A percentile compares a stretch with the other conserved stretches of the same genome.
Evolutionary conservation across 2,329 filamentous ascomycete species (phyloP).

Genomic region (Clarireedia hainanense): DNA sequence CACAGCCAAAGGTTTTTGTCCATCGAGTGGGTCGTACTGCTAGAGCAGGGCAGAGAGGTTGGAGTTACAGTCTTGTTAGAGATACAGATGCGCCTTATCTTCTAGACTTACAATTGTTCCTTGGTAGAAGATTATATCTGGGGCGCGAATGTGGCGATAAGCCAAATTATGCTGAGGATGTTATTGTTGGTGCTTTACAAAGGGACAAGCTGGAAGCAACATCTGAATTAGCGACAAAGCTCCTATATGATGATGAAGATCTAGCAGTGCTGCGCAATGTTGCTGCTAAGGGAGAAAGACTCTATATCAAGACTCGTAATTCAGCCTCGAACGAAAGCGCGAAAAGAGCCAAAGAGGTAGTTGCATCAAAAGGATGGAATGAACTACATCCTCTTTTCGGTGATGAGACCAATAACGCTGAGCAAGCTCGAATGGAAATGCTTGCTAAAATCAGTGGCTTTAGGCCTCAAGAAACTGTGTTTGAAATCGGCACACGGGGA

Average conservation of each 20-base stretch:
- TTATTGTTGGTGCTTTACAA: slow-evolving; percentile 71
- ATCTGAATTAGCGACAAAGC: slow-evolving; percentile 76
- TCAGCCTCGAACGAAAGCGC: slow-evolving; percentile 86
- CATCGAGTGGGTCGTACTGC: slow-evolving; percentile 95
- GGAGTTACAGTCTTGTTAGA: slow-evolving; percentile 88
- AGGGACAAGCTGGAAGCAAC: slow-evolving; percentile 66
- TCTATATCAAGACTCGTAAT: slow-evolving; percentile 85
- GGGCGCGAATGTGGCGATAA: slow-evolving; percentile 54
- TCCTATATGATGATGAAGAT: slow-evolving; percentile 68
- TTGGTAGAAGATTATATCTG: slow-evolving; percentile 74
- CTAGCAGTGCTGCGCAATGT: slow-evolving; percentile 64
- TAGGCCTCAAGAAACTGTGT: slow-evolving; percentile 89
- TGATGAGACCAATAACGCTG: slow-evolving; percentile 54
- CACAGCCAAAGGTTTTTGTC: slow-evolving; percentile 93
- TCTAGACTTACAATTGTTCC: slow-evolving; percentile 86
- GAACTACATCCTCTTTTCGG: slow-evolving; percentile 77
- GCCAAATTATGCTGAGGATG: slow-evolving; percentile 70
- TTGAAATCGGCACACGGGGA: slow-evolving; percentile 75
- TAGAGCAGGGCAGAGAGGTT: slow-evolving; percentile 83
- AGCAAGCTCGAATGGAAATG: slow-evolving; percentile 75
- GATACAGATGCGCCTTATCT: slow-evolving; percentile 87
- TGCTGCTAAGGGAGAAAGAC: slow-evolving; percentile 79
- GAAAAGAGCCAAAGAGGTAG: slow-evolving; percentile 73
- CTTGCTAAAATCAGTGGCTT: slow-evolving; percentile 82
- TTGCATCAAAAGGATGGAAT: slow-evolving; percentile 60